phyloP scores from a whole-genome alignment of 1,284 basidiomycete species.

The Sporisorium graminicola region DNA sequence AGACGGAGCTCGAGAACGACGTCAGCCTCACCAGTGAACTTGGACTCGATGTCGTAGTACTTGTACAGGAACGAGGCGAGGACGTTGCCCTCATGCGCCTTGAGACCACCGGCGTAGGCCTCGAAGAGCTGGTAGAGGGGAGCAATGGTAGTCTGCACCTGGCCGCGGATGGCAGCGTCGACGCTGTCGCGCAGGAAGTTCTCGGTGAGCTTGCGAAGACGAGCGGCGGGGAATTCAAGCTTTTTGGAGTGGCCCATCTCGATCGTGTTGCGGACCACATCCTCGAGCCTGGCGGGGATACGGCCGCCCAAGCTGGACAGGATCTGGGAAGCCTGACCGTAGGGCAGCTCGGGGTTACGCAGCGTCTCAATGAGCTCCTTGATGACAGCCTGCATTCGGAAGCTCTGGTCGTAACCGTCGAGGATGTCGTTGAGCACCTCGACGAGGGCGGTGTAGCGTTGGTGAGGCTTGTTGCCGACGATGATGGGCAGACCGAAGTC shows the following conservation, averaged over 20 bases:
- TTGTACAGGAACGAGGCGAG: conserved; percentile 80
- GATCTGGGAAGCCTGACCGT: conserved; percentile 85
- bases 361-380: conserved; percentile 85
- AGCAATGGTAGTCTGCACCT: conserved; percentile 75
- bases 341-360: conserved; percentile 88
- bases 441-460: conserved; percentile 83
- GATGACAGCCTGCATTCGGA: conserved; percentile 78
- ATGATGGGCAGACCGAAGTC: conserved; percentile 80
- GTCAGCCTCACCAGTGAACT: conserved; percentile 92
- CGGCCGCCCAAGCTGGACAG: conserved; percentile 91
- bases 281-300: conserved; percentile 83
- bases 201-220: conserved; percentile 86
- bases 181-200: conserved; percentile 86
- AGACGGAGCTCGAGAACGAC: conserved; percentile 90
- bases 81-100: conserved; percentile 85
- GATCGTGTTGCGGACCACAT: conserved; percentile 82
- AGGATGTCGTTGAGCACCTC: conserved; percentile 86
- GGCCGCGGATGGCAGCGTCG: conserved; percentile 58
- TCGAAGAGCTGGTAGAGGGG: conserved; percentile 84
- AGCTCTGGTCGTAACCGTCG: conserved; percentile 68
- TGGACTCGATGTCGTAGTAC: conserved; percentile 87
- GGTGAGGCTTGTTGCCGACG: conserved; percentile 90
- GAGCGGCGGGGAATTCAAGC: conserved; percentile 83
- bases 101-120: conserved; percentile 84
- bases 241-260: conserved; percentile 81